These are phyloP conservation scores for Claviceps paspali DNA, from an alignment of 2,329 filamentous ascomycete genomes.

Conservation along the genomic window DNA sequence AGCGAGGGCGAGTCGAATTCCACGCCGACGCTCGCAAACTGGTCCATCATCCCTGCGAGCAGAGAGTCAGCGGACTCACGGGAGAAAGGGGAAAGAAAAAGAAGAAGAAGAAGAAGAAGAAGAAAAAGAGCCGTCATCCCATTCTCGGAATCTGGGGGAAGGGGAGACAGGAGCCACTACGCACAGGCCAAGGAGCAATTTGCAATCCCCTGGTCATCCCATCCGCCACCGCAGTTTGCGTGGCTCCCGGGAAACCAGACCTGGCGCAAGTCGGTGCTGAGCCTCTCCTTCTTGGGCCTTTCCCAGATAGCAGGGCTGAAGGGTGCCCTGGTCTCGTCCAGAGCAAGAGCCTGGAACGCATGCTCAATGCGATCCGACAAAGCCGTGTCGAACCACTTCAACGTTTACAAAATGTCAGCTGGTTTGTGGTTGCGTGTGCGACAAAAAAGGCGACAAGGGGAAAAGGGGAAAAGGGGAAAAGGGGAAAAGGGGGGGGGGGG, in stretches of 20 bases:
- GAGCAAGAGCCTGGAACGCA: conserved; percentile 42
- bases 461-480: too few species aligned
- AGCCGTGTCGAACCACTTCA: conserved; percentile 37
- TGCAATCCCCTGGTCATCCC: conserved; percentile 33
- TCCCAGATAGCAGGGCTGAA: conserved; percentile 44
- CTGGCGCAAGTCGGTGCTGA: conserved; percentile 30
- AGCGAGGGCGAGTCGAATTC: conserved; percentile 30
- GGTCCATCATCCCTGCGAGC: conserved; percentile 45
- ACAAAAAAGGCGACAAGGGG: too few species aligned
- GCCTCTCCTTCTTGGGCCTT: conserved; percentile 20
- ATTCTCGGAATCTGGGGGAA: too few species aligned
- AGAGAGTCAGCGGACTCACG: too few species aligned
- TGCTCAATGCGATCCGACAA: conserved; percentile 37
- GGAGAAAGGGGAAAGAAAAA: too few species aligned
- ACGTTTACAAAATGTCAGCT: conserved; percentile 23
- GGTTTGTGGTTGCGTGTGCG: too few species aligned
- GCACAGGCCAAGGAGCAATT: conserved; percentile 24
- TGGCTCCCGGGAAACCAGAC: conserved; percentile 60
- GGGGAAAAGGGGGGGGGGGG: conserved; percentile 2
- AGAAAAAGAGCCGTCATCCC: too few species aligned
- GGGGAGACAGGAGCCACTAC: too few species aligned
- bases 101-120: too few species aligned
- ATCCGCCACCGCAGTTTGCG: conserved; percentile 55
- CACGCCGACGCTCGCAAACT: conserved; percentile 33
- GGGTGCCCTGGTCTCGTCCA: conserved; percentile 39